Percentiles rank a stretch among this genome's conserved stretches.
Conservation (phyloP, 176 grass and related monocot genomes). For the Miscanthus lutarioriparius region DNA sequence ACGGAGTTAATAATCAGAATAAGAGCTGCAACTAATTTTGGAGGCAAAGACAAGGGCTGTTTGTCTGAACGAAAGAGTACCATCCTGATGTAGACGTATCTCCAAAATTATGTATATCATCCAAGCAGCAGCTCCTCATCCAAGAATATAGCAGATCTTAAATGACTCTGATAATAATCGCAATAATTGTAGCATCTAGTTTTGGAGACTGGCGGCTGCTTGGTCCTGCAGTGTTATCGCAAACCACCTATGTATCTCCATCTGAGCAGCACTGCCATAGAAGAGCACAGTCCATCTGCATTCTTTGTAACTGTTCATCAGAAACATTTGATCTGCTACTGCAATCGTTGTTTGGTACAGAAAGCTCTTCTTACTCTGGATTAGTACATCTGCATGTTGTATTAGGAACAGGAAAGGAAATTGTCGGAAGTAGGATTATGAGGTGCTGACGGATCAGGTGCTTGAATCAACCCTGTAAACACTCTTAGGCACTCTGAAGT, state of each 20-base stretch:
- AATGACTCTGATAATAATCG: neutral
- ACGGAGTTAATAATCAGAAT: neutral
- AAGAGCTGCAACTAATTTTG: constrained; percentile 47
- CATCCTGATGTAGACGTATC: no score
- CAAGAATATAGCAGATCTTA: neutral
- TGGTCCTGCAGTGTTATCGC: neutral
- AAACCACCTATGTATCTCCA: neutral
- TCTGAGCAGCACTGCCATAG: neutral
- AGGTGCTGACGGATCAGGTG: neutral
- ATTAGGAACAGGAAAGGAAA: neutral
- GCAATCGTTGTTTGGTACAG: neutral
- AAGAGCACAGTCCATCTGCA: neutral
- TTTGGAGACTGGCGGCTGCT: neutral
- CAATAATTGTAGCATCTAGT: neutral
- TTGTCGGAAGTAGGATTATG: neutral
- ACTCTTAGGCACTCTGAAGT: no score
- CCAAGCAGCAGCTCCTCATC: constrained; percentile 51
- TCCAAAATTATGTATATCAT: constrained; percentile 38
- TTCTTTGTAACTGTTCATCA: neutral
- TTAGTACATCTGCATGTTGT: neutral
- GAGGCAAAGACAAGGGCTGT: constrained; percentile 52
- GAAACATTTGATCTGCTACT: neutral
- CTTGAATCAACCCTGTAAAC: no score
- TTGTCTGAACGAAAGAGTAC: constrained; percentile 55
- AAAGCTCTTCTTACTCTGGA: neutral